Base-by-base conservation (phyloP, 2,329 filamentous ascomycete species). In the Neonectria sp. region DNA sequence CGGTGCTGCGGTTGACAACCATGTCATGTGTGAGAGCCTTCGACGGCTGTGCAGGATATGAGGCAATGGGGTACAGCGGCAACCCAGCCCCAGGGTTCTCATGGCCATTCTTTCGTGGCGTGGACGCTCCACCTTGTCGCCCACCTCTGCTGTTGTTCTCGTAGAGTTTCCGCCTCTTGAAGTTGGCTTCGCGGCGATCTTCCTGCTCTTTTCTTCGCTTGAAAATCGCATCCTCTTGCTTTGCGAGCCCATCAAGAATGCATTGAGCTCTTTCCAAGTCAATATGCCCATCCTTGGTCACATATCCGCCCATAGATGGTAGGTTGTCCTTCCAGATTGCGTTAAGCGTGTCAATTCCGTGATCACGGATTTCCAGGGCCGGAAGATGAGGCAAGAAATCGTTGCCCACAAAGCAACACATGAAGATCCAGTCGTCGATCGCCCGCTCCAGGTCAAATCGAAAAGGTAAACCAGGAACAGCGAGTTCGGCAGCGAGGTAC, bases 351-450 rank as follows among this genome's bases (percentile, higher is more conserved):
- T 99, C 95, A 77, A 99, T 99, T 55, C 95, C 95, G 79, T 98
- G 95, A 78, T 99, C 96, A 68, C 96, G 91, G 79, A 99, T 98
- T 80, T 98, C 96, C 65, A 99, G 87, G 76, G 95, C 97, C n/a
- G 96, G 96, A 65, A 99, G 86, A 86, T 99, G 96, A 57, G 96
- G 96, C 73, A 99, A 84, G 83, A 99, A 99, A 84, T 99, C 97
- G 81, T 99, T 99, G 73, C 95, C 95, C 63, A 98, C 95, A 79
- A 98, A 98, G 84, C 97, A 98, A 83, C 95, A 98, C 91, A 98
- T 96, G 80, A 98, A 98, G 15, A 98, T 94, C 96, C 95, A 98
- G 79, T 98, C 95, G 81, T 98, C 96, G 66, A 98, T 89, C 29
- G 95, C 95, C 71, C 96, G 91, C 82, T 99, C 96, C 51, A 99